These are phyloP conservation scores for Breynia disticha DNA, from an alignment of 441 rosid genomes.

Conservation along the genomic window DNA sequence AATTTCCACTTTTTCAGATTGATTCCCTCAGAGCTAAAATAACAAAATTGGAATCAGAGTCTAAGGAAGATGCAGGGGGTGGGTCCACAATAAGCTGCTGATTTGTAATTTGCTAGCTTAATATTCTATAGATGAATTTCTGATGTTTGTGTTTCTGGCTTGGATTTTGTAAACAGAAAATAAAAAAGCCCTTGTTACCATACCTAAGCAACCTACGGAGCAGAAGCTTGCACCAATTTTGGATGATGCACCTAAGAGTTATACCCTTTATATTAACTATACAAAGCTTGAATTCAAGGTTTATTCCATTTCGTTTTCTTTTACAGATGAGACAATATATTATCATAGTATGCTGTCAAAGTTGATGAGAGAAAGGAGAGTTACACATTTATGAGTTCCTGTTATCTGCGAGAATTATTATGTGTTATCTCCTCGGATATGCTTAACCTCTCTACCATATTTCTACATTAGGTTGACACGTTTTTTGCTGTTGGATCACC, in stretches of 20 bases:
- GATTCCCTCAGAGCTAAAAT: constrained; percentile 52
- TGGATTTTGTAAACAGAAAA: constrained; percentile 25
- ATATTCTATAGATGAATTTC: not conserved
- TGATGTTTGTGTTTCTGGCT: constrained; percentile 10
- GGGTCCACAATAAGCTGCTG: constrained; percentile 14
- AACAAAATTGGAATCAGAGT: constrained; percentile 46
- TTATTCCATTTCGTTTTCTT: not conserved
- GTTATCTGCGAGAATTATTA: not conserved
- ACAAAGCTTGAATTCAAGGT: constrained; percentile 92
- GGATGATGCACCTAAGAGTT: constrained; percentile 35
- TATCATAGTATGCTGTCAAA: not conserved
- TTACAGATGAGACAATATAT: not conserved
- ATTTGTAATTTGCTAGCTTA: not conserved
- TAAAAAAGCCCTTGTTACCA: constrained; percentile 16
- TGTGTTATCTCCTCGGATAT: not conserved
- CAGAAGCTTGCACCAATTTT: constrained; percentile 15
- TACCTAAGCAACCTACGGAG: constrained; percentile 18
- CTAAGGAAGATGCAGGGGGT: constrained; percentile 20
- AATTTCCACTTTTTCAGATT: constrained; percentile 36
- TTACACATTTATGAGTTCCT: too few relatives aligned
- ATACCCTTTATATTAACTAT: constrained; percentile 70
- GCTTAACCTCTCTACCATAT: constrained; percentile 11
- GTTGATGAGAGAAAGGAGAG: not conserved
- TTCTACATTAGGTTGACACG: constrained; percentile 68
- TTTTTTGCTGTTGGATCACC: constrained; percentile 99